Evolutionary conservation across 163 green algal species (phyloP), one percentile per base, ranked within the genome.

Genomic region (Prototheca cutis): DNA sequence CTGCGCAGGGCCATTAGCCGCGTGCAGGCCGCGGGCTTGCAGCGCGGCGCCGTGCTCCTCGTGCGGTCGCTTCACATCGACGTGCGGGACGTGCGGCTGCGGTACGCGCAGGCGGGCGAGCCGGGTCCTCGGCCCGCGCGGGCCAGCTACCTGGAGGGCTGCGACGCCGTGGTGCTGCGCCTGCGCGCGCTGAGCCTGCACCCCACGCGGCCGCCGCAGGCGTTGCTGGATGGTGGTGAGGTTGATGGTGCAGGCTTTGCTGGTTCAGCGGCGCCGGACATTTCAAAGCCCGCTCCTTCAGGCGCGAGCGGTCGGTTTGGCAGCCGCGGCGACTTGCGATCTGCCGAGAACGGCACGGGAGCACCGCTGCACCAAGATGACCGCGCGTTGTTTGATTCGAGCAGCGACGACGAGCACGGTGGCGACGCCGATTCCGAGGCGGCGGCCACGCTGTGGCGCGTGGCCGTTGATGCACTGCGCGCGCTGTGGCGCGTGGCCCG

Each of bases 51-150:
- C 24, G 10, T 6, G 2, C 48, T 84, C 18, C 34, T 15, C 0
- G 52, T 67, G 15, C 73, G 77, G 51, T 69, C 51, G 36, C 34
- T 81, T 24, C 39, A 63, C 29, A 24, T 84, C 23, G 59, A 77
- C 24, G 53, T 72, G 15, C n/a, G 24, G 4, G 60, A 78, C 34
- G 31, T 80, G 4, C 30, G 48, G 24, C 4, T 76, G 24, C 40
- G 34, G 7, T 81, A 76, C 53, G 62, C 55, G 48, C 76, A 84
- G 65, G 33, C 58, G 13, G 73, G 68, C 13, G 67, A 80, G 73
- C 74, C 76, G 2, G 76, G 76, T 1, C 76, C 76, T 13, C 61
- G 53, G 7, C 70, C 62, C 25, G n/a, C 58, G 2, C 21, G 4
- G 21, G 53, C 28, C 36, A 65, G 45, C 48, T 47, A 71, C 55